Conservation (phyloP, 1,284 basidiomycete species). For the Ustilago cynodontis region DNA sequence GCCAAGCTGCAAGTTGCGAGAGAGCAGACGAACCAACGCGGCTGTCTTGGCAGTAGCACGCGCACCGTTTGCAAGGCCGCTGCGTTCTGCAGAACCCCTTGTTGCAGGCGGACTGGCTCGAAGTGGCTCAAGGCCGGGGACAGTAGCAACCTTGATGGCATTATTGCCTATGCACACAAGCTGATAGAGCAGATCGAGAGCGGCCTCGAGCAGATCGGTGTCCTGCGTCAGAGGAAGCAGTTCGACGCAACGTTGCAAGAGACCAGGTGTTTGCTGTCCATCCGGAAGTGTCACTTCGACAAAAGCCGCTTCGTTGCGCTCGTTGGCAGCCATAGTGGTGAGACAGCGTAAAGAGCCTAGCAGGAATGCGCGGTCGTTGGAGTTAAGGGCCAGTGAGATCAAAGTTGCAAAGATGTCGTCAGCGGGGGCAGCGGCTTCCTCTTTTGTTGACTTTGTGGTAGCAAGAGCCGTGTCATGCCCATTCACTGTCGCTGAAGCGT, state of each 20-base stretch:
- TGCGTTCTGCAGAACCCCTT: neutral
- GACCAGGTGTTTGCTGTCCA: slow-evolving; percentile 46
- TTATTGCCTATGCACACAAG: slow-evolving; percentile 61
- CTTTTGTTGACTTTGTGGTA: neutral
- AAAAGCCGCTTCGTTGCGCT: slow-evolving; percentile 59
- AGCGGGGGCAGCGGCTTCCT: slow-evolving; percentile 3
- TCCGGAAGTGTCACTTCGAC: slow-evolving; percentile 43
- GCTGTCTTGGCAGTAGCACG: slow-evolving; percentile 32
- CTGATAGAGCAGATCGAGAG: slow-evolving; percentile 65
- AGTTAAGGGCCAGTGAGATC: slow-evolving; percentile 48
- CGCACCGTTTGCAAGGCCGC: neutral
- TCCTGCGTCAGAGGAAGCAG: slow-evolving; percentile 63
- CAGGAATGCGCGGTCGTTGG: slow-evolving; percentile 62
- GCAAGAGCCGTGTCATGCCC: neutral
- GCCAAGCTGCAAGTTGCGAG: slow-evolving; percentile 56
- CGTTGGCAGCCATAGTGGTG: slow-evolving; percentile 49
- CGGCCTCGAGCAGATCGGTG: slow-evolving; percentile 61
- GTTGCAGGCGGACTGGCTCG: slow-evolving; percentile 3
- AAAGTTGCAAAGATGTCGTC: slow-evolving; percentile 60
- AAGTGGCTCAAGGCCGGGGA: slow-evolving; percentile 1
- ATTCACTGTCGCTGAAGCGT: neutral
- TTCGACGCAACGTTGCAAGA: slow-evolving; percentile 58
- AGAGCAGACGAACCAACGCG: slow-evolving; percentile 47
- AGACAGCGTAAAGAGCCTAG: slow-evolving; percentile 61
- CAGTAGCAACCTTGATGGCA: slow-evolving; percentile 49